A percentile compares a stretch with the other conserved stretches of the same genome.
phyloP scores from a whole-genome alignment of 1,284 basidiomycete genomes.

The Wolfiporia cocos region DNA sequence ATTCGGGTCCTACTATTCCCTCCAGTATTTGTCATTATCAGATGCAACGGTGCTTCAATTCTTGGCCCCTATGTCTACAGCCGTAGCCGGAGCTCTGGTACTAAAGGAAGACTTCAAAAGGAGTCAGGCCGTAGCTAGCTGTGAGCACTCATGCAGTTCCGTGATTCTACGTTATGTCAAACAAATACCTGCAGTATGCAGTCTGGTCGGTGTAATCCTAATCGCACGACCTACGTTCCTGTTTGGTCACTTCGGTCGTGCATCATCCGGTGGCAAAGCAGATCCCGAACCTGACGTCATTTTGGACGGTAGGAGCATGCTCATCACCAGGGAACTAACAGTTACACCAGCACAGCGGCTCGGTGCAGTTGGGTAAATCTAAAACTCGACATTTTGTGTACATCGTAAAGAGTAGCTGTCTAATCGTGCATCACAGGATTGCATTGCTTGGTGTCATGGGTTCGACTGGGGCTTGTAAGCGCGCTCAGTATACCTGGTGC shows the following conservation, averaged over 20 bases:
- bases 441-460: conserved; percentile 56
- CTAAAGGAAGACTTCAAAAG: conserved; percentile 59
- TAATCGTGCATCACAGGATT: conserved; percentile 30
- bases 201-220: conserved; percentile 45
- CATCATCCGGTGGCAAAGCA: conserved; percentile 6
- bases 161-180: not conserved
- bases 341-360: conserved; percentile 30
- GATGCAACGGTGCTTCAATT: conserved; percentile 78
- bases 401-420: not conserved
- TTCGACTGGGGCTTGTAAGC: conserved; percentile 53
- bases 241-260: conserved; percentile 26
- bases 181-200: conserved; percentile 25
- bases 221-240: conserved; percentile 36
- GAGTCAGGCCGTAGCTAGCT: conserved; percentile 56
- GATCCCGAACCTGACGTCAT: conserved; percentile 6
- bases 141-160: conserved; percentile 31
- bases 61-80: conserved; percentile 64
- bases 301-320: conserved; percentile 4
- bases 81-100: conserved; percentile 61
- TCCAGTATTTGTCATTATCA: conserved; percentile 54
- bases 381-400: not conserved
- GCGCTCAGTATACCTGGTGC: no score
- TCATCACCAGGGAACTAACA: conserved; percentile 12
- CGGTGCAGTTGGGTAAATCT: conserved; percentile 29
- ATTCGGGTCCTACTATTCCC: conserved; percentile 64